Conservation (phyloP, 1,284 basidiomycete genomes). For the Coriolopsis trogii region DNA sequence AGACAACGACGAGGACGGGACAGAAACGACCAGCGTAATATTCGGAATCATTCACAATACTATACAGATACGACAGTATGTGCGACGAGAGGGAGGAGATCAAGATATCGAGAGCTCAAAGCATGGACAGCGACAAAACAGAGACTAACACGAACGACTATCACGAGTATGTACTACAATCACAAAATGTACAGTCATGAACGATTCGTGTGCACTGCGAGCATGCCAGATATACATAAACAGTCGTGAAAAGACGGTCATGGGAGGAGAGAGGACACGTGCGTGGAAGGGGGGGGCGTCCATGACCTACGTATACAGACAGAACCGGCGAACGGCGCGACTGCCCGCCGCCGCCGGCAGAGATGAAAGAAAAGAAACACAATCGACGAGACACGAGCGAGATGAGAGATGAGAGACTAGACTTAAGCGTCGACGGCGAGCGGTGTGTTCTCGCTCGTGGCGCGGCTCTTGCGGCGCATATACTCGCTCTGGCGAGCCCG, state of each 20-base stretch:
- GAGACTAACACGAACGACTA: no score
- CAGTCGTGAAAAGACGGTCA: no score
- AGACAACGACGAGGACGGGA: background rate
- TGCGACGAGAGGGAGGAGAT: background rate
- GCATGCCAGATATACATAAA: no score
- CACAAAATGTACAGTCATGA: no score
- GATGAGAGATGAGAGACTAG: no score
- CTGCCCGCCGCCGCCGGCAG: slow-evolving; percentile 7
- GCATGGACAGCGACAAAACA: background rate
- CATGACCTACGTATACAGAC: no score
- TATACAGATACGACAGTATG: slow-evolving; percentile 11
- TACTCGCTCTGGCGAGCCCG: slow-evolving; percentile 71
- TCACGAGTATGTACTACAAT: no score
- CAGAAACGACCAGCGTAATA: slow-evolving; percentile 1
- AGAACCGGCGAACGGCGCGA: no score
- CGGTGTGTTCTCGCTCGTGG: slow-evolving; percentile 16
- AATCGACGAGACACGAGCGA: no score
- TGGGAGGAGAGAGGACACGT: no score
- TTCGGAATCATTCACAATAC: background rate
- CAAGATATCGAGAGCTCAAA: slow-evolving; percentile 1
- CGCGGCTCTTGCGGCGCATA: slow-evolving; percentile 34
- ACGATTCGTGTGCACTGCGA: no score
- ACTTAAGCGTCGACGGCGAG: slow-evolving; percentile 1
- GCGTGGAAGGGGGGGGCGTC: no score
- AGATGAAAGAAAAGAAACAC: slow-evolving; percentile 13